Evolutionary conservation across 2,329 filamentous ascomycete genomes (phyloP), one percentile per base, ranked within the genome.

Genomic region (Zymoseptoria tritici): DNA sequence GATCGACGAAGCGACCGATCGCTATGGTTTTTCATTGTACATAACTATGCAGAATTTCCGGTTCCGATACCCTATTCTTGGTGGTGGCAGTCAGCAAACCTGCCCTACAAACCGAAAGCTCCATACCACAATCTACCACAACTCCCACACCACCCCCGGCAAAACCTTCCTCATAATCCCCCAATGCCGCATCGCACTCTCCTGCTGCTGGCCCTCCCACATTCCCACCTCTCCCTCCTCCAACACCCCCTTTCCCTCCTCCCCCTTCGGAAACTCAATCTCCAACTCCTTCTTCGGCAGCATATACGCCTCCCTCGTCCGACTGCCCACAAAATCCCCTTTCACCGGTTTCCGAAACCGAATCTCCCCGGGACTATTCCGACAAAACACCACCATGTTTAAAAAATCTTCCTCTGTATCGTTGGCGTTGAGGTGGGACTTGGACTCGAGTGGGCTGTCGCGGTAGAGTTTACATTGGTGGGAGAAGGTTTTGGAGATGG

Each of bases 331-430:
- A 68, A 83, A 87, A 71, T 99, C 94, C 2, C 78, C 76, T 6
- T 81, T 73, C 0, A 75, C 77, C 0, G 91, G 83, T 16, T 79
- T 70, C 11, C 92, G 83, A 78, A 97, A 97, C 0, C 71, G 77
- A 46, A 71, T 64, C 6, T 64, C 66, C 22, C 67, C 65, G 24
- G 76, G 72, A 9, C 77, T 79, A 75, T 91, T 93, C 60, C 84
- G 86, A 80, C 94, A 99, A 78, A 97, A 97, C 61, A 97, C 85
- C 53, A 97, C 89, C 83, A 97, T 91, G 78, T 99, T 99, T 72
- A 91, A 90, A 73, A 97, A 97, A 71, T 96, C 90, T 1, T 61
- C 56, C 26, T 77, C 49, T 7, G 77, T 71, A 42, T 79, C 78
- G 21, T 83, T 74, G 7, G 77, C 75, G 21, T 53, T 53, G 11